Evolutionary conservation across 768 basidiomycete genomes (phyloP).

Genomic region (Naganishia vishniacii): DNA sequence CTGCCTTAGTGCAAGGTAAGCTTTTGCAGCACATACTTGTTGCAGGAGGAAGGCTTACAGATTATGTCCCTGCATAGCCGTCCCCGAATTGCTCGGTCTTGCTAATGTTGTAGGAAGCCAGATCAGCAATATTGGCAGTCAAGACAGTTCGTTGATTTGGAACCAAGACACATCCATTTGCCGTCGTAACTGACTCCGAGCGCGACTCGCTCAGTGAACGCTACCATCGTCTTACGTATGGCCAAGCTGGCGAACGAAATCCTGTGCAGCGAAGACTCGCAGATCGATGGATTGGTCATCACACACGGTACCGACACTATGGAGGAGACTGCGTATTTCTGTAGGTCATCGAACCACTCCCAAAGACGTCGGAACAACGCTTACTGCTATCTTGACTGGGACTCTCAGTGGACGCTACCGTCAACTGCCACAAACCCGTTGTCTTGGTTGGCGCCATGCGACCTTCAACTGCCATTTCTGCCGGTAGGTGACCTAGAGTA

Average conservation of each 20-base stretch:
- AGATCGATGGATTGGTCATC: slow-evolving; percentile 36
- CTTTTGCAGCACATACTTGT: not conserved
- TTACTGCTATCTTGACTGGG: not conserved
- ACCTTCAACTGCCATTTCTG: slow-evolving; percentile 41
- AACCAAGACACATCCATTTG: not conserved
- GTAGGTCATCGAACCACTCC: slow-evolving; percentile 15
- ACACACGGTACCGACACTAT: slow-evolving; percentile 41
- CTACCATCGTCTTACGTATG: slow-evolving; percentile 24
- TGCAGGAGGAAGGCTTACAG: too few species aligned
- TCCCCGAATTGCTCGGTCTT: slow-evolving; percentile 22
- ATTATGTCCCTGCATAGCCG: slow-evolving; percentile 1
- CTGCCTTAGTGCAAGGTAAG: slow-evolving; percentile 25
- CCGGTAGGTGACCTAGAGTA: slow-evolving; percentile 22
- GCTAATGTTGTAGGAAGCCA: slow-evolving; percentile 31
- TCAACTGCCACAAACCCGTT: slow-evolving; percentile 43
- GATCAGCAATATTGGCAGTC: slow-evolving; percentile 23
- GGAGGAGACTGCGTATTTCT: slow-evolving; percentile 44
- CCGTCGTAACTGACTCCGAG: not conserved
- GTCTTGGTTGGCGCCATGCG: slow-evolving; percentile 48
- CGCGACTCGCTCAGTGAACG: not conserved
- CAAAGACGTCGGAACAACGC: not conserved
- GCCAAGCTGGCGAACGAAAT: slow-evolving; percentile 34
- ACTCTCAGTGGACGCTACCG: slow-evolving; percentile 38
- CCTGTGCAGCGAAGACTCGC: slow-evolving; percentile 34
- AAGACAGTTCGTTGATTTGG: not conserved